phyloP scores from a whole-genome alignment of 768 basidiomycete species.

The Termitomyces sp. region DNA sequence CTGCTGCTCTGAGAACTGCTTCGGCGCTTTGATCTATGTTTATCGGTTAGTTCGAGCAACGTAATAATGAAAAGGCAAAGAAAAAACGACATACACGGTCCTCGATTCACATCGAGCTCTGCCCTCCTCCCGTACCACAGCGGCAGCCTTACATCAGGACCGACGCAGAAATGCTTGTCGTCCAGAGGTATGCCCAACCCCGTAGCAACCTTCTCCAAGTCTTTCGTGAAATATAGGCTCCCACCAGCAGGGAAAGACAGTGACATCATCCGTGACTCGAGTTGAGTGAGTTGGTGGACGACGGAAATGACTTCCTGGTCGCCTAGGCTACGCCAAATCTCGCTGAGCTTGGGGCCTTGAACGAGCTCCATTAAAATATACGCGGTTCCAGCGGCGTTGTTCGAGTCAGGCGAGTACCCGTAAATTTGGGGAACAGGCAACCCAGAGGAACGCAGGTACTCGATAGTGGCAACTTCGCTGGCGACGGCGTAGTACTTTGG shows the following conservation, averaged over 20 bases:
- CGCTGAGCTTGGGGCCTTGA: background rate
- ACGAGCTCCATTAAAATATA: background rate
- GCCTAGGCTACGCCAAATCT: constrained; percentile 14
- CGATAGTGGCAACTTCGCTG: background rate
- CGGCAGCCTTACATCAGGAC: background rate
- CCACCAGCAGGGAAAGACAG: constrained; percentile 33
- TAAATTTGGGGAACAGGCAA: background rate
- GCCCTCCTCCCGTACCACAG: background rate
- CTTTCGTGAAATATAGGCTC: constrained; percentile 18
- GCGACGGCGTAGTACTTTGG: background rate
- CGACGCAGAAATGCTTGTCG: background rate
- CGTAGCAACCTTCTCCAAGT: background rate
- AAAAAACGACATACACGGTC: background rate
- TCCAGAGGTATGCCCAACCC: background rate
- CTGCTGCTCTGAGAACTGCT: constrained; percentile 26
- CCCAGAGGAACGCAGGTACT: background rate
- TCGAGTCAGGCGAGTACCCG: background rate
- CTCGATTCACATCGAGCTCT: background rate
- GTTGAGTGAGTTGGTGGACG: constrained; percentile 37
- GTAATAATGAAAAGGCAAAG: constrained; percentile 10
- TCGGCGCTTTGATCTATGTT: constrained; percentile 39
- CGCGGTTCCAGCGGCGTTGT: background rate
- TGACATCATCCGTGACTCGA: constrained; percentile 45
- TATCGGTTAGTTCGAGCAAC: constrained; percentile 17
- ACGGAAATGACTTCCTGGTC: constrained; percentile 35